Evolutionary conservation across 2,329 filamentous ascomycete species (phyloP), one percentile per base, ranked within the genome.

Genomic region (Scedosporium minutisporum): DNA sequence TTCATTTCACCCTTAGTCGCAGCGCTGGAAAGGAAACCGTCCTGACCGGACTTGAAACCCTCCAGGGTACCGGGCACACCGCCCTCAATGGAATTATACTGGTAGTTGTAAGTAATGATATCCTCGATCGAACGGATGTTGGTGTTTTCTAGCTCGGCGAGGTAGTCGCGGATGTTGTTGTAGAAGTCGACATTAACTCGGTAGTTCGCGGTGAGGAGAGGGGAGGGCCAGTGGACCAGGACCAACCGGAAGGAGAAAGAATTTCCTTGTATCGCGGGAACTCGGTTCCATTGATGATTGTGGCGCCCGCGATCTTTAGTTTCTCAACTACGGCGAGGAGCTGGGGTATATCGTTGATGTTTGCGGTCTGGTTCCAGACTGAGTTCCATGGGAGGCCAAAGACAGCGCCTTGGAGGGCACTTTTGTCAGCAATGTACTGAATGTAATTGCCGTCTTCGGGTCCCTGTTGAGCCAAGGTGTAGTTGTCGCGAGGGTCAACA

Each of bases 351-450:
- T 79, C 76, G 0, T 74, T 66, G 42, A 83, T 79, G 2, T 72
- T 66, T 53, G 84, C 80, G 0, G 84, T 82, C 57, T 85, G 75
- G 0, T 79, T 76, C 89, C 88, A 92, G 74, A 91, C 88, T 66
- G 82, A 86, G 48, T 83, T 72, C 88, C 88, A 90, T 0, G 89
- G 88, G 0, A 92, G 73, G 6, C 89, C 89, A 63, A 92, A 91
- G 0, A 76, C 80, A 2, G 87, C 87, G 9, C 81, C 83, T 66
- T 81, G 75, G 0, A 91, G 79, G 1, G 80, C 78, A 1, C 74
- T 69, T 64, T 78, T 83, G 63, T 78, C 75, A 2, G 79, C 76
- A 9, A 90, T 72, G 65, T 80, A 87, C 62, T 82, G 78, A 0
- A 78, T 68, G 68, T 87, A 91, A 0, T 85, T 85, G 0, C 74